phyloP scores from a whole-genome alignment of 129 eudicot species.

The Silybum marianum region DNA sequence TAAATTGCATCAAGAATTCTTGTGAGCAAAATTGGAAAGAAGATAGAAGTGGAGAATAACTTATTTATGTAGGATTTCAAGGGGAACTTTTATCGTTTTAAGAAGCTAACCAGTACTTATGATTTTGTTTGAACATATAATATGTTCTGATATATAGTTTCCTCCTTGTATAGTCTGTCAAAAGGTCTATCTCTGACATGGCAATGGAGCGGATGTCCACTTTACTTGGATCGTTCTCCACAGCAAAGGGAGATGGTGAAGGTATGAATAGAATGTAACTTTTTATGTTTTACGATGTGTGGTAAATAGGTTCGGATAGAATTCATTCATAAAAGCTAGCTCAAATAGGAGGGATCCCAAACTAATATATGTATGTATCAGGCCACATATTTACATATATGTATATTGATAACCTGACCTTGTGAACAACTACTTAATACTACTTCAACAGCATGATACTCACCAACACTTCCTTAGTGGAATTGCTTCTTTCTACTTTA shows the following conservation, averaged over 20 bases:
- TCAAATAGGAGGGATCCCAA: neutral
- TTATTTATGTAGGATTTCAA: neutral
- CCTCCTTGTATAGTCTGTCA: constrained; percentile 40
- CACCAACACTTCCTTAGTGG: neutral
- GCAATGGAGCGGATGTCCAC: constrained; percentile 73
- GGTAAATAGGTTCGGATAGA: neutral
- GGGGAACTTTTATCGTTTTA: neutral
- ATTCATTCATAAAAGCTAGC: neutral
- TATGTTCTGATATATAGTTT: constrained; percentile 18
- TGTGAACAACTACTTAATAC: neutral
- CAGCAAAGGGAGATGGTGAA: constrained; percentile 53
- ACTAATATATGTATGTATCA: neutral
- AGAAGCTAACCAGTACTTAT: neutral
- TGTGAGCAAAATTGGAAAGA: neutral
- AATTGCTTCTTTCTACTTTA: neutral
- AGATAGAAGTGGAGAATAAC: neutral
- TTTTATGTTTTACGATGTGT: neutral
- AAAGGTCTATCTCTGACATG: constrained; percentile 71
- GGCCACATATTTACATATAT: neutral
- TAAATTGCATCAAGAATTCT: neutral
- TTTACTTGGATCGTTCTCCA: constrained; percentile 71
- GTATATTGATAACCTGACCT: neutral
- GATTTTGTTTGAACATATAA: constrained; percentile 8
- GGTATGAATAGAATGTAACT: constrained; percentile 34
- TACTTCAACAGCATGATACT: neutral